phyloP scores from a whole-genome alignment of 176 grass and related monocot genomes.

The Ensete glaucum region DNA sequence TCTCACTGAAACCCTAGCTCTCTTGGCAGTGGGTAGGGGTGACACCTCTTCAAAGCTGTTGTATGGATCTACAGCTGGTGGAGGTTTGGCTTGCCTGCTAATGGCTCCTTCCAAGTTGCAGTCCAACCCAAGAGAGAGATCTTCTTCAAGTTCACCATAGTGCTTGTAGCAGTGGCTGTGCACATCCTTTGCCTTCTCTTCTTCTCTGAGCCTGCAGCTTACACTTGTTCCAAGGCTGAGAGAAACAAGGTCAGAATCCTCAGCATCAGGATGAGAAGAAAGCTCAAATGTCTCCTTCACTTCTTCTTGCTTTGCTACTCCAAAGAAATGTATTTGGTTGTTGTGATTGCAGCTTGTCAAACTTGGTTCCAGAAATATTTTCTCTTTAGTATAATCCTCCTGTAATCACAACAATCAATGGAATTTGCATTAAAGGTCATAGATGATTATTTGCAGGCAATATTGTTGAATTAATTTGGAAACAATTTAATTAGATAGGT shows the following conservation, averaged over 20 bases:
- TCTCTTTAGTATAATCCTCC: neutral
- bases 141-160: neutral
- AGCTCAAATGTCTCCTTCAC: neutral
- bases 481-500: no score
- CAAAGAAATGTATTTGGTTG: neutral
- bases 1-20: conserved; percentile 47
- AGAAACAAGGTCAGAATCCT: conserved; percentile 4
- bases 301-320: neutral
- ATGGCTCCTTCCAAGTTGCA: neutral
- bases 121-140: conserved; percentile 25
- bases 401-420: neutral
- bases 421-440: no score
- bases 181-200: neutral
- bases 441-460: no score
- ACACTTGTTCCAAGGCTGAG: neutral
- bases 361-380: neutral
- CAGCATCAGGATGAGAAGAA: no score
- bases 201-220: neutral
- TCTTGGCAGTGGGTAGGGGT: neutral
- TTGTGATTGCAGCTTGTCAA: no score
- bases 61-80: no score
- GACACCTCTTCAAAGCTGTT: neutral
- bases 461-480: no score
- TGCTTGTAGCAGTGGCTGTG: neutral
- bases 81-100: neutral